Evolutionary conservation across 352 stramenopile genomes (phyloP).

Genomic region (Globisporangium echinulatum): DNA sequence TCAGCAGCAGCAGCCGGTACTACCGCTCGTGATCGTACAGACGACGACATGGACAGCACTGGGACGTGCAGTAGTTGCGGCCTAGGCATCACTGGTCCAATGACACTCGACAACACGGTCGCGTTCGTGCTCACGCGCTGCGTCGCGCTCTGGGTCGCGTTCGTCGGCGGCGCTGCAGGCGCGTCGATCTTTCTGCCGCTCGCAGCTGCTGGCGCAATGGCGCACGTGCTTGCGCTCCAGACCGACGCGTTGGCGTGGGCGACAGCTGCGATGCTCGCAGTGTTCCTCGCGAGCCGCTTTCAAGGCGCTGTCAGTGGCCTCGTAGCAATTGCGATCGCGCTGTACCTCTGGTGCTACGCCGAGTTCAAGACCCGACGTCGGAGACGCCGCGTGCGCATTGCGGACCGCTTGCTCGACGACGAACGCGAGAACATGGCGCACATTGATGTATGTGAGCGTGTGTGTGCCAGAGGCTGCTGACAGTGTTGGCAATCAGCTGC

Average conservation of each 20-base stretch:
- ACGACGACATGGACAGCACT: background rate
- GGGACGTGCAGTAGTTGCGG: too few species aligned
- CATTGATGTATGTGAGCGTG: constrained; percentile 17
- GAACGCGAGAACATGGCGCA: constrained; percentile 26
- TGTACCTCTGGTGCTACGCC: constrained; percentile 54
- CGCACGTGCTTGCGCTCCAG: constrained; percentile 22
- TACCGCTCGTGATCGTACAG: background rate
- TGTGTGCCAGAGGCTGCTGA: background rate
- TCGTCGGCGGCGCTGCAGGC: constrained; percentile 20
- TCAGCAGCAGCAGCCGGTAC: background rate
- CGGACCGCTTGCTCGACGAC: constrained; percentile 16
- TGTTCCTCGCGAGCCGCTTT: constrained; percentile 30
- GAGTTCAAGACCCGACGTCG: constrained; percentile 38
- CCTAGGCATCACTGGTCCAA: background rate
- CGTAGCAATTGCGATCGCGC: constrained; percentile 20
- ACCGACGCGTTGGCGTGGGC: constrained; percentile 23
- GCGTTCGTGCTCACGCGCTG: constrained; percentile 15
- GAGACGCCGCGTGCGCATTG: constrained; percentile 14
- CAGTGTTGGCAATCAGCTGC: too few species aligned
- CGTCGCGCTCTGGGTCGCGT: constrained; percentile 27
- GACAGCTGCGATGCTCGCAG: constrained; percentile 21
- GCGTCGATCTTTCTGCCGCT: constrained; percentile 61
- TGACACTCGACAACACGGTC: constrained; percentile 13
- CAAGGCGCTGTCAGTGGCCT: constrained; percentile 43
- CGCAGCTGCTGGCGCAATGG: constrained; percentile 33